Evolutionary conservation across 2,329 filamentous ascomycete species (phyloP).

Genomic region (Clonostachys rhizophaga): DNA sequence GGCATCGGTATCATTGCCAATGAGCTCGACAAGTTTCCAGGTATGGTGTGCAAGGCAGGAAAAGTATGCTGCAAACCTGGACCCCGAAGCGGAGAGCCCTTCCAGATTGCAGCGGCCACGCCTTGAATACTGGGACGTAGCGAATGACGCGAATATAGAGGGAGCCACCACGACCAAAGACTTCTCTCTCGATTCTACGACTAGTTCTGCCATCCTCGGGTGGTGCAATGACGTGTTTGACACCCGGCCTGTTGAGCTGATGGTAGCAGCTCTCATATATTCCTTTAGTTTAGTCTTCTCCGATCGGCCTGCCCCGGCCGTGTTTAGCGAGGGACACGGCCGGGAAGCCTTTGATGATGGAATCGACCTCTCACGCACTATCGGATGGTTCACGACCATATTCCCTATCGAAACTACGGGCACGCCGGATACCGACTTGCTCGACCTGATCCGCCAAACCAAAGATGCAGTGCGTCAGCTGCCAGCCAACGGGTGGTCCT

Average conservation of each 20-base stretch:
- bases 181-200: constrained; percentile 5
- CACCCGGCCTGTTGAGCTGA: constrained; percentile 20
- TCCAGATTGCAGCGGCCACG: neutral
- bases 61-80: constrained; percentile 12
- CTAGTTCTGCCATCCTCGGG: constrained; percentile 5
- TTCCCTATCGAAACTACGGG: constrained; percentile 10
- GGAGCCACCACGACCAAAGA: neutral
- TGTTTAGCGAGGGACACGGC: constrained; percentile 24
- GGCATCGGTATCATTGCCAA: neutral
- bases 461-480: constrained; percentile 11
- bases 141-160: neutral
- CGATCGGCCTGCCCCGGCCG: constrained; percentile 11
- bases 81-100: neutral
- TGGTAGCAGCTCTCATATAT: constrained; percentile 15
- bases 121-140: constrained; percentile 5
- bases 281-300: constrained; percentile 15
- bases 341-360: constrained; percentile 18
- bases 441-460: constrained; percentile 7
- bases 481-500: constrained; percentile 9
- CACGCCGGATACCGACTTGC: neutral
- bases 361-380: constrained; percentile 19
- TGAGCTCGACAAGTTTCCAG: constrained; percentile 17
- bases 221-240: constrained; percentile 10
- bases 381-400: constrained; percentile 29
- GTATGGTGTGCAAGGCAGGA: constrained; percentile 25